Evolutionary conservation across 805 yeast species (phyloP), one percentile per base, ranked within the genome.

Genomic region (Schizosaccharomyces pombe): DNA sequence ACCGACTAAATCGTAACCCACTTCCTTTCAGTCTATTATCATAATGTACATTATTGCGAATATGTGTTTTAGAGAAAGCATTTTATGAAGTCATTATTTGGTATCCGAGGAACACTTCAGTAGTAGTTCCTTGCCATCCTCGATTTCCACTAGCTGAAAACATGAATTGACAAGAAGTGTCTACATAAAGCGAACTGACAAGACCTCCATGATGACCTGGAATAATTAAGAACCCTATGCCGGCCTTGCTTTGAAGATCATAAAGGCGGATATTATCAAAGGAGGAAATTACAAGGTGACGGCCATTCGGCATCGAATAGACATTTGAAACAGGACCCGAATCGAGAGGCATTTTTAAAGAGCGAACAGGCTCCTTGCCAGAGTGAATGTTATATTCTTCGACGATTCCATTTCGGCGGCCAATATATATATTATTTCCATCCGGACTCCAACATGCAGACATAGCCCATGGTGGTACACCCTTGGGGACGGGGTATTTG

Each of bases 141-240:
- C 96, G 75, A 58, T 83, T 85, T 8, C 98, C 98, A 64, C 94
- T 82, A 0, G 96, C 80, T 62, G 94, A 81, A 4, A 89, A 75
- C 80, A 91, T 72, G 64, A 83, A 91, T 57, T 91, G 69, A 40
- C 93, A 85, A 1, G 91, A 81, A 31, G 89, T 89, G 65, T 89
- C 97, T 24, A 87, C 80, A 55, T 76, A 72, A 58, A 91, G 68
- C 54, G 78, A 77, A 52, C 94, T 82, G 33, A 91, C 69, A 2
- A 78, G 76, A 29, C 96, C 95, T 52, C 98, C 97, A 62, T 85
- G 95, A 65, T 91, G 97, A 0, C 98, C 97, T 0, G 98, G 95
- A 9, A 91, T 75, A 60, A 93, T 87, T 64, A 80, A 73, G 63
- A 89, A 91, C 16, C 96, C 96, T 6, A 57, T 59, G 16, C 57